Conservation (phyloP, 208 protist genomes). For the Entamoeba histolytica region DNA sequence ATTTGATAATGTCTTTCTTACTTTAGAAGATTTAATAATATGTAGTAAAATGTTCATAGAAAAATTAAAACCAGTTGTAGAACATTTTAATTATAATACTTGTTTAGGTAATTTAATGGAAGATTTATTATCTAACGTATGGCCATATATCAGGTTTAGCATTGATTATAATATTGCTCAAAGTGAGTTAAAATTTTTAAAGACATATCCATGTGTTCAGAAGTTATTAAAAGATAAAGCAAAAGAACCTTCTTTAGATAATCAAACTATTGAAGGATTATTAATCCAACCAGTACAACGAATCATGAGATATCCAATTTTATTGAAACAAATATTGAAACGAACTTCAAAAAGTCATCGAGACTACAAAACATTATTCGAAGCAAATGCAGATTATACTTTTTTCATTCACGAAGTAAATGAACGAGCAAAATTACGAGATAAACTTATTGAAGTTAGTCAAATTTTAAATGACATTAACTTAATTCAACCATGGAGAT, state of each 20-base stretch:
- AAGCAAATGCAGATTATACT: background rate
- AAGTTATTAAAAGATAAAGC: background rate
- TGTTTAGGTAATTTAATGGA: background rate
- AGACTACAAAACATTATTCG: background rate
- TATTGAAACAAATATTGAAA: background rate
- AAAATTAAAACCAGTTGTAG: background rate
- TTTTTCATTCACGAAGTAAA: background rate
- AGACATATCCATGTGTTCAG: background rate
- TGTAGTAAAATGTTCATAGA: background rate
- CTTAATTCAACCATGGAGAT: background rate
- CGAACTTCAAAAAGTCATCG: background rate
- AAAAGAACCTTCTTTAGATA: background rate
- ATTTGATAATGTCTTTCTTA: background rate
- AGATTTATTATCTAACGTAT: background rate
- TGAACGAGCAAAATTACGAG: background rate
- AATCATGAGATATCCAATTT: background rate
- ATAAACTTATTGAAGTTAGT: background rate
- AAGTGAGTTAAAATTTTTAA: background rate
- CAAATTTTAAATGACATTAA: background rate
- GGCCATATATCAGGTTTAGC: background rate
- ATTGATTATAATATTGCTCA: background rate
- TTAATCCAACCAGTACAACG: background rate
- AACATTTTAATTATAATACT: background rate
- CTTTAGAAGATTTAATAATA: background rate
- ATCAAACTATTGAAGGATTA: background rate